These are phyloP conservation scores for Globisporangium canariense DNA, from an alignment of 352 stramenopile genomes.

Conservation along the genomic window DNA sequence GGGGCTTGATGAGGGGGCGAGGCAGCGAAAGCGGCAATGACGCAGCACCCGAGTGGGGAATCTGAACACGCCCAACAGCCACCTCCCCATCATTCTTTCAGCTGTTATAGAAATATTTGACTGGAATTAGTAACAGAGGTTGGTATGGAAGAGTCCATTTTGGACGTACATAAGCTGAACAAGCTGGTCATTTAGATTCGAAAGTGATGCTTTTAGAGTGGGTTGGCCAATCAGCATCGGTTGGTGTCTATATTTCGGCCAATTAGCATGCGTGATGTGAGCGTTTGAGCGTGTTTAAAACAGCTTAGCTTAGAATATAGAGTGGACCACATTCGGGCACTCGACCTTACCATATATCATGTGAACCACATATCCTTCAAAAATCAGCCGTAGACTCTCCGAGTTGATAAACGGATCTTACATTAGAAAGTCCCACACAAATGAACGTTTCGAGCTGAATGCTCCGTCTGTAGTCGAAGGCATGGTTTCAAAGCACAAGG, in stretches of 20 bases:
- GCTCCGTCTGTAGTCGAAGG: too few species aligned
- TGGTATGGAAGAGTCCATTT: not conserved
- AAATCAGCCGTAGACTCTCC: not conserved
- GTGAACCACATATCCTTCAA: not conserved
- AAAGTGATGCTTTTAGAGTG: too few species aligned
- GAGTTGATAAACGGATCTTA: too few species aligned
- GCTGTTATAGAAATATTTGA: too few species aligned
- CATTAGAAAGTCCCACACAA: too few species aligned
- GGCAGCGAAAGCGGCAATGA: conserved; percentile 12
- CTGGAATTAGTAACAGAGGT: not conserved
- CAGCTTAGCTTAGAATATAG: not conserved
- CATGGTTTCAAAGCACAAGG: too few species aligned
- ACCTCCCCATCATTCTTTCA: not conserved
- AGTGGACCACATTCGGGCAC: not conserved
- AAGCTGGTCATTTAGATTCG: too few species aligned
- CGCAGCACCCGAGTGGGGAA: not conserved
- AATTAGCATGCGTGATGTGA: too few species aligned
- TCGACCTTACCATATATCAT: not conserved
- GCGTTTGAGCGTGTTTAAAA: too few species aligned
- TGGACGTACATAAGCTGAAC: not conserved
- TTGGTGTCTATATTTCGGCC: too few species aligned
- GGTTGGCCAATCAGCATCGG: too few species aligned
- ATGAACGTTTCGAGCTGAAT: too few species aligned
- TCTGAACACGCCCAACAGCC: conserved; percentile 9
- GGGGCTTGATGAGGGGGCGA: not conserved